Evolutionary conservation across 2,329 filamentous ascomycete species (phyloP), one percentile per base, ranked within the genome.

Genomic region (Monosporascus cannonballus): DNA sequence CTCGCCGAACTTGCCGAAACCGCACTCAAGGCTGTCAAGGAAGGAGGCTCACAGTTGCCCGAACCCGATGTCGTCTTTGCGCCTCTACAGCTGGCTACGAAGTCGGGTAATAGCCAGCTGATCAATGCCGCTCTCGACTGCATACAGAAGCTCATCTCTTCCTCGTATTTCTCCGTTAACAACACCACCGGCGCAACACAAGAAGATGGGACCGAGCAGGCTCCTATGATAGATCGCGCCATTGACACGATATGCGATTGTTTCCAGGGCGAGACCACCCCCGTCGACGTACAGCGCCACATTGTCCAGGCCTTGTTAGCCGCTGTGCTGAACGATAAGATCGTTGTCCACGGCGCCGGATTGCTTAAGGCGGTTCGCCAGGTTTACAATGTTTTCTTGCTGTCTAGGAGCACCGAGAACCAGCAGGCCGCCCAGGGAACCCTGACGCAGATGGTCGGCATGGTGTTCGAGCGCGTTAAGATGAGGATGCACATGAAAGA

Each of bases 211-310:
- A 65, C 69, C 54, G 70, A 70, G 50, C 75, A 76, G 41, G 77
- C 87, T 4, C 92, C 93, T 17, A 78, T 99, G 60, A 99, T 99
- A 67, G 95, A 99, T 73, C 84, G 93, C 59, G 94, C 95, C 54
- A 99, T 99, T 65, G 95, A 99, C 72, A 96, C 94, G 37, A 99
- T 99, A 76, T 99, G 94, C 77, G 93, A 97, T 68, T 99, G 94
- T 70, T 99, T 99, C 68, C 92, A 97, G 68, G 93, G 94, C 67
- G 94, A 99, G 73, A 89, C 89, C 1, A 99, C 95, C 0, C 86
- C 90, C 3, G 81, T 87, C 50, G 93, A 96, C 69, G 87, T 97
- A 47, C 94, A 99, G 71, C 83, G 97, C 63, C 94, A 99, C 73
- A 99, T 99, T 62, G 90, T 99, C 69, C 97, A 99, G 74, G 97